A percentile compares a stretch with the other conserved stretches of the same genome.
These are phyloP conservation scores for Solanum chilense DNA, from an alignment of 257 asterid species.

Conservation along the genomic window DNA sequence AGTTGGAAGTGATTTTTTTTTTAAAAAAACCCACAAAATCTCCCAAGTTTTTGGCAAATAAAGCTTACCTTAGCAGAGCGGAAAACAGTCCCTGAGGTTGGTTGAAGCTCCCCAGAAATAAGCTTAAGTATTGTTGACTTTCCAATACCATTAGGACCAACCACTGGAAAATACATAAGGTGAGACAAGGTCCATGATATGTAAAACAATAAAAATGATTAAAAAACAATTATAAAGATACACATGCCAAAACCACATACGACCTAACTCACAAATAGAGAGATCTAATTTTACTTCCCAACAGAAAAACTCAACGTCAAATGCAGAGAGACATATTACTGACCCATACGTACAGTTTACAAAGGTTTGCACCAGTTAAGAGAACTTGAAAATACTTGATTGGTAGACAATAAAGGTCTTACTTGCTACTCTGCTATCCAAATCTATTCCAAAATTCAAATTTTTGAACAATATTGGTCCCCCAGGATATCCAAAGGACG, in stretches of 20 bases:
- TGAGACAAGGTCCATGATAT: neutral
- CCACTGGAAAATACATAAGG: conserved; percentile 52
- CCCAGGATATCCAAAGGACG: conserved; percentile 97
- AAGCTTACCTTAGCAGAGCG: conserved; percentile 90
- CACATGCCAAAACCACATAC: neutral
- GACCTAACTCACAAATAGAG: neutral
- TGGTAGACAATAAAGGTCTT: conserved; percentile 27
- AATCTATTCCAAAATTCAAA: conserved; percentile 92
- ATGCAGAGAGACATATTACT: neutral
- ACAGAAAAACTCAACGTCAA: neutral
- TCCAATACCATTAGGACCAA: conserved; percentile 98
- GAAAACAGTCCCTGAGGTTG: conserved; percentile 92
- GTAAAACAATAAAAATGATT: neutral
- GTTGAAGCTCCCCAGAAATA: conserved; percentile 96
- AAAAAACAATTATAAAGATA: neutral
- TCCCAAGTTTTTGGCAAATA: neutral
- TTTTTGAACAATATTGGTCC: conserved; percentile 80
- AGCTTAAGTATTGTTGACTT: conserved; percentile 91
- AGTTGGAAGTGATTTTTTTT: neutral
- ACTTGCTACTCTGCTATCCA: conserved; percentile 96
- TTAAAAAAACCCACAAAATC: neutral
- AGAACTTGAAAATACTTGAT: neutral
- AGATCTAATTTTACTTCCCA: neutral
- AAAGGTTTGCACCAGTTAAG: neutral
- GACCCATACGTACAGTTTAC: neutral